Evolutionary conservation across 192 early-diverging fungal species (phyloP), one percentile per base, ranked within the genome.

Genomic region (Linnemannia zychae): DNA sequence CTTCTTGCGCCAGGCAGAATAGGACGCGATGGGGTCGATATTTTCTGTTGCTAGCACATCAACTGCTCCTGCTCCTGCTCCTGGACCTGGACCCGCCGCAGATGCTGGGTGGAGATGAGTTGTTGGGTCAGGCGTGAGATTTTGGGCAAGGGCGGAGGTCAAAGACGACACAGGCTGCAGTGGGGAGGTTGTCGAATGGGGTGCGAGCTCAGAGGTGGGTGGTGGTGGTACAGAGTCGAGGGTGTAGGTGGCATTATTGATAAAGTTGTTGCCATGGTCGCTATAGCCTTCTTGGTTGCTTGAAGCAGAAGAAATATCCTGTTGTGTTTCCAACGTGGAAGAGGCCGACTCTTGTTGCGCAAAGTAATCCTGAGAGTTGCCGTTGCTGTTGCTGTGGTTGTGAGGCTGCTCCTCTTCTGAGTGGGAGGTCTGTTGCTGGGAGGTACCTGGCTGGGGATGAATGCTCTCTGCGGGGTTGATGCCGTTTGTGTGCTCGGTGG

Each of bases 1-100:
- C 40, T 84, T 84, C 48, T 84, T 84, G 46, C 82, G 82, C 82
- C 82, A 84, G 12, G 82, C 82, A 15, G 82, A 84, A 17, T 84
- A 84, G 0, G 82, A 84, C 7, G 82, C 82, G 12, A 84, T 57
- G 17, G 82, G 82, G 48, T 84, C 82, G n/a, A 84, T 78, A 22
- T 46, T 79, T 49, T 84, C 82, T 4, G 76, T 75, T 15, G 76
- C 71, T 11, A 37, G 50, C 49, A 49, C 50, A 22, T 73, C 72
- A n/a, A 71, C 28, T 37, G 24, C 9, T 22, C 70, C 46, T 46
- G 38, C 3, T 0, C 22, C 66, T 17, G 57, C 48, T n/a, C 15
- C 60, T 44, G 66, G 47, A 24, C 6, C 22, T 57, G 53, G 22
- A 7, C 22, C n/a, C 7, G n/a, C n/a, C 22, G 49, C 18, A 18